Evolutionary conservation across 768 basidiomycete species (phyloP).

Genomic region (Heimioporus sp.): DNA sequence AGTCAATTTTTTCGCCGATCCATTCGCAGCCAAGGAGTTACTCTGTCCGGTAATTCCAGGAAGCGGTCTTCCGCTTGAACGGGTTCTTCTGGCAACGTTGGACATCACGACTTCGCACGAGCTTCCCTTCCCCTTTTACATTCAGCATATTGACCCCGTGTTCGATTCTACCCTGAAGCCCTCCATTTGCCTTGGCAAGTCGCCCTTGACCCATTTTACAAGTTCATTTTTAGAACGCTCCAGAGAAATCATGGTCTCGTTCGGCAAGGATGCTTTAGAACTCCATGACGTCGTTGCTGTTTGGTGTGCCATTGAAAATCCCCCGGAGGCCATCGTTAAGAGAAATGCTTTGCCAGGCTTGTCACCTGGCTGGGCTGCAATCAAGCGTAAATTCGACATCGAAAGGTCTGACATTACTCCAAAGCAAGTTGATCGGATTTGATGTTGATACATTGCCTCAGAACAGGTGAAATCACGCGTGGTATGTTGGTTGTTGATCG

Average conservation of each 20-base stretch:
- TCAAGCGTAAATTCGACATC: conserved; percentile 57
- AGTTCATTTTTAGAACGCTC: conserved; percentile 76
- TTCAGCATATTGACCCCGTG: conserved; percentile 52
- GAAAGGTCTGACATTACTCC: conserved; percentile 50
- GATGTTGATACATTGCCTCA: conserved; percentile 20
- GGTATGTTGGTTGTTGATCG: conserved; percentile 89
- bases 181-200: conserved; percentile 47
- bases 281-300: conserved; percentile 88
- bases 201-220: conserved; percentile 72
- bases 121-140: conserved; percentile 69
- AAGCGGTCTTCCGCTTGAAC: conserved; percentile 56
- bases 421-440: neutral
- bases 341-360: conserved; percentile 24
- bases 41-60: conserved; percentile 41
- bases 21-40: conserved; percentile 75
- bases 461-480: conserved; percentile 75
- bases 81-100: conserved; percentile 69
- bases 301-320: conserved; percentile 81
- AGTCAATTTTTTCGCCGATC: conserved; percentile 90
- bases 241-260: conserved; percentile 72
- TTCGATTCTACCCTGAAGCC: conserved; percentile 51
- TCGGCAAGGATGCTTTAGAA: conserved; percentile 84
- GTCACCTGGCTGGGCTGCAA: conserved; percentile 55
- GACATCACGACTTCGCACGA: conserved; percentile 84
- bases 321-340: conserved; percentile 40